Evolutionary conservation across 352 stramenopile species (phyloP).

Genomic region (Phytophthora tentaculata): DNA sequence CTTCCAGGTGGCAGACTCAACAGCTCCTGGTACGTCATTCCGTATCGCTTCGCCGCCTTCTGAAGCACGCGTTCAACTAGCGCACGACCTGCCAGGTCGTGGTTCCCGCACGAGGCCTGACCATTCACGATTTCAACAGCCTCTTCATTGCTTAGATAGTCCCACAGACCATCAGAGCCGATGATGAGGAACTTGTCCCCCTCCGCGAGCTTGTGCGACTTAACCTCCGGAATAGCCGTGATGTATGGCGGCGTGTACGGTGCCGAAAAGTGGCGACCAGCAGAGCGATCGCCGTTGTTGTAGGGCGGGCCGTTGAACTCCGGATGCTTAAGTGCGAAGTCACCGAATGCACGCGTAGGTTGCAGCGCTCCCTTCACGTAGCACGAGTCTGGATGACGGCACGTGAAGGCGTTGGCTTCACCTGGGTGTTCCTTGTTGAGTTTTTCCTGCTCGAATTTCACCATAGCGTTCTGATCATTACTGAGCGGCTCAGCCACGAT

Average conservation of each 20-base stretch:
- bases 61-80: constrained; percentile 85
- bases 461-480: constrained; percentile 94
- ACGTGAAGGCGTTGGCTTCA: constrained; percentile 92
- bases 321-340: constrained; percentile 94
- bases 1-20: constrained; percentile 82
- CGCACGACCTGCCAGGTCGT: constrained; percentile 73
- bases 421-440: constrained; percentile 85
- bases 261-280: constrained; percentile 85
- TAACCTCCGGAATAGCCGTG: constrained; percentile 87
- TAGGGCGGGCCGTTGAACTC: constrained; percentile 92
- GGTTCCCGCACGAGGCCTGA: constrained; percentile 60
- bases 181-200: constrained; percentile 98
- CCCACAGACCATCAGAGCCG: constrained; percentile 97
- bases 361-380: constrained; percentile 94
- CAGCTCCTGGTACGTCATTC: constrained; percentile 85
- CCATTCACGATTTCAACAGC: constrained; percentile 92
- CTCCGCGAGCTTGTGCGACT: constrained; percentile 58
- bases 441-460: constrained; percentile 86
- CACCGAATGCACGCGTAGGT: constrained; percentile 90
- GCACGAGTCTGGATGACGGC: constrained; percentile 90
- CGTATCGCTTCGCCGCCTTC: constrained; percentile 75
- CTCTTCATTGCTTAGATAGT: constrained; percentile 96
- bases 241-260: constrained; percentile 95
- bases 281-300: constrained; percentile 80
- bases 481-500: constrained; percentile 79